phyloP scores from a whole-genome alignment of 75 land plant genomes.

The Adiantum capillusveneris region DNA sequence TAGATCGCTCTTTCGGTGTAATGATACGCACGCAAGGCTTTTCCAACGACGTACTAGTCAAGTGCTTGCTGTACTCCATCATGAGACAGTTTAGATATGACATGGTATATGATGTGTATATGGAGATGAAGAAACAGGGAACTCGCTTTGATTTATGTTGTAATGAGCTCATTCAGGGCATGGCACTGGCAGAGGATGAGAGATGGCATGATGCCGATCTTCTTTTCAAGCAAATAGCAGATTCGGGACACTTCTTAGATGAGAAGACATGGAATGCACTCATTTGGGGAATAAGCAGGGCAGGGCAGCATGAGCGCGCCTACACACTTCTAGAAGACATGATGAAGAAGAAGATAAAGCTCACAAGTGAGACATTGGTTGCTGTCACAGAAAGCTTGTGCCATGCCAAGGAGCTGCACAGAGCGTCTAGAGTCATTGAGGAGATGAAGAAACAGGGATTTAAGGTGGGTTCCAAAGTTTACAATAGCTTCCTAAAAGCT shows the following conservation, averaged over 20 bases:
- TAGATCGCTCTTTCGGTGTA: neutral
- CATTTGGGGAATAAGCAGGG: neutral
- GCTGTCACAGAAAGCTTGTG: neutral
- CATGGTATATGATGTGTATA: conserved; percentile 3
- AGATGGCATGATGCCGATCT: conserved; percentile 1
- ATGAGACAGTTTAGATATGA: neutral
- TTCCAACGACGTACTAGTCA: neutral
- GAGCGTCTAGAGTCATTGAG: neutral
- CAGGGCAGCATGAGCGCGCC: neutral
- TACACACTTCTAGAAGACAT: neutral
- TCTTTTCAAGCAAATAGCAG: neutral
- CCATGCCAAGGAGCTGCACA: neutral
- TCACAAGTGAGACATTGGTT: neutral
- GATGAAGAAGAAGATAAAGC: neutral
- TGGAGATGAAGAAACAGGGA: neutral
- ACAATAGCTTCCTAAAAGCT: neutral
- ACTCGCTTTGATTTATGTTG: neutral
- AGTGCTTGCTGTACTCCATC: neutral
- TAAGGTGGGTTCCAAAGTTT: neutral
- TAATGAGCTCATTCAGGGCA: neutral
- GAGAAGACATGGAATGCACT: neutral
- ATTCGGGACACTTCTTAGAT: neutral
- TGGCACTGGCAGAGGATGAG: neutral
- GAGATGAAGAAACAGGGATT: neutral
- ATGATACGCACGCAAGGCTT: neutral